Percentiles rank a stretch among this genome's conserved stretches.
Conservation (phyloP, 164 flowering plant species). For the Piper longum region DNA sequence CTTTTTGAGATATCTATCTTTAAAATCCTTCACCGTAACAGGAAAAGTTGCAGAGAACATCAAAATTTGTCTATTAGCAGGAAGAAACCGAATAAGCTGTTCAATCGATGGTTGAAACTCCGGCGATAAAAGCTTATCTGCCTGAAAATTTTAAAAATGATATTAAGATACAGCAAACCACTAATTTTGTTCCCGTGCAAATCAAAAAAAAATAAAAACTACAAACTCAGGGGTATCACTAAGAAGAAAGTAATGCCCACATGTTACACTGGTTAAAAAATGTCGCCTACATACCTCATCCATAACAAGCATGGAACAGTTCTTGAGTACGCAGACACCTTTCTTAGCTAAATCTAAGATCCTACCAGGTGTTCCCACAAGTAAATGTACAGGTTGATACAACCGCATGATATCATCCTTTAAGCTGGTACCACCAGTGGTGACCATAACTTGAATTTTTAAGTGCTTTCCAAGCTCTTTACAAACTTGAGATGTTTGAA, state of each 20-base stretch:
- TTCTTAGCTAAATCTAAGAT: conserved; percentile 87
- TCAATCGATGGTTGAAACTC: conserved; percentile 96
- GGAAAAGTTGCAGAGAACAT: conserved; percentile 99
- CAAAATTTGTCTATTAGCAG: conserved; percentile 67
- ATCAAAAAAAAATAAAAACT: not conserved
- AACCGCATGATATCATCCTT: conserved; percentile 98
- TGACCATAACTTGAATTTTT: conserved; percentile 90
- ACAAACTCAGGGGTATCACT: too few species aligned
- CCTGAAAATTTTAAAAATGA: conserved; percentile 30
- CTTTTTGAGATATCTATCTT: conserved; percentile 69
- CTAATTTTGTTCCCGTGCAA: not conserved
- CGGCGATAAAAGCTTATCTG: conserved; percentile 91
- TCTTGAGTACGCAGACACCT: conserved; percentile 74
- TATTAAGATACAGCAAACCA: not conserved
- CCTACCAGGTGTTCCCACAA: conserved; percentile 98
- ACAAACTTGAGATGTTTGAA: conserved; percentile 97
- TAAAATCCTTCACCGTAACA: conserved; percentile 86
- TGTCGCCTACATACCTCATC: conserved; percentile 58
- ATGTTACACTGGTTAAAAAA: too few species aligned
- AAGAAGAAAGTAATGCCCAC: not conserved
- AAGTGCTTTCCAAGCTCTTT: conserved; percentile 96
- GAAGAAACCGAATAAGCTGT: conserved; percentile 72
- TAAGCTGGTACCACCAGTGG: conserved; percentile 95
- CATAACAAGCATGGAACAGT: conserved; percentile 88
- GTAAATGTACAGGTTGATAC: conserved; percentile 94